Evolutionary conservation across 768 basidiomycete genomes (phyloP).

Genomic region (Hygrophoropsis aurantiaca): DNA sequence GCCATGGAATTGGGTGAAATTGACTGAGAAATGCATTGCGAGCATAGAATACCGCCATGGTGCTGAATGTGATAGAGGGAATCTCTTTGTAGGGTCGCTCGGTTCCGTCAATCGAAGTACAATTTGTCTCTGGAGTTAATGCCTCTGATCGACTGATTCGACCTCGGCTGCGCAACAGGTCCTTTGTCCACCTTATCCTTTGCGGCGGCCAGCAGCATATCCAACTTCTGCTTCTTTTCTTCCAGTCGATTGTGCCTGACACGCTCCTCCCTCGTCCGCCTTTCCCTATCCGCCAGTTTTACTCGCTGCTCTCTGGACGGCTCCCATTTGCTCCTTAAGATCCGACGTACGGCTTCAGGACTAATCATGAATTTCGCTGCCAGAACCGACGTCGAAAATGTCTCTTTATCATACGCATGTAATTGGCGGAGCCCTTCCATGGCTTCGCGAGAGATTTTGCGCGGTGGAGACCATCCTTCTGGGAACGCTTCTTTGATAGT

Average conservation of each 20-base stretch:
- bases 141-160: conserved; percentile 16
- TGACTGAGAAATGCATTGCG: too few relatives aligned
- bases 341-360: conserved; percentile 77
- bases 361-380: conserved; percentile 77
- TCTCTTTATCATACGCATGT: conserved; percentile 59
- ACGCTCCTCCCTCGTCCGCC: conserved; percentile 40
- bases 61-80: too few relatives aligned
- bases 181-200: conserved; percentile 10
- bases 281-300: conserved; percentile 50
- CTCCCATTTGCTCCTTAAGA: conserved; percentile 74
- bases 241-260: conserved; percentile 38
- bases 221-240: conserved; percentile 39
- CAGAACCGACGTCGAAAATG: conserved; percentile 66
- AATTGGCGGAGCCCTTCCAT: conserved; percentile 79
- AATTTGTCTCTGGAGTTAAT: conserved; percentile 35
- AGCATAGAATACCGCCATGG: too few relatives aligned
- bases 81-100: not conserved
- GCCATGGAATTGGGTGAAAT: too few relatives aligned
- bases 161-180: conserved; percentile 16
- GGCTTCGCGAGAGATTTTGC: conserved; percentile 77
- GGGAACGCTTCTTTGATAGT: conserved; percentile 56
- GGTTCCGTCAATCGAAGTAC: conserved; percentile 38
- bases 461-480: conserved; percentile 74
- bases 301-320: conserved; percentile 54
- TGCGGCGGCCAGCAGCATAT: conserved; percentile 26